Evolutionary conservation across 2,329 filamentous ascomycete species (phyloP), one percentile per base, ranked within the genome.

Genomic region (Westerdykella ornata): DNA sequence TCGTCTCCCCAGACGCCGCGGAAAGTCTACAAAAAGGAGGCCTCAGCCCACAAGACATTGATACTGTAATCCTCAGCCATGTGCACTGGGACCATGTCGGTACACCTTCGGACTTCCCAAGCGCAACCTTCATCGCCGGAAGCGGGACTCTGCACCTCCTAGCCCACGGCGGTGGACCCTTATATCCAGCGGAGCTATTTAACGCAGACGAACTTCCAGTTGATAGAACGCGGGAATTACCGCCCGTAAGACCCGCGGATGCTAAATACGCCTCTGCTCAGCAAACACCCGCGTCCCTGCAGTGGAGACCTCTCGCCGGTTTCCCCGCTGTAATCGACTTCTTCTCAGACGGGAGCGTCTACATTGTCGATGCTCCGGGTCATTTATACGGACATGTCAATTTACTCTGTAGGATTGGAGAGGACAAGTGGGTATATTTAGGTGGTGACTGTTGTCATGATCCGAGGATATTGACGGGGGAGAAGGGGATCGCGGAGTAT

Each of bases 1-100:
- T 55, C 14, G 64, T 68, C 1, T 55, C 59, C 2, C 72, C 72
- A 0, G 74, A 74, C 43, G 69, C 68, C 12, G 67, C 65, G 1
- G 60, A 56, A 2, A 54, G 48, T 40, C 49, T 76, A 30, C 53
- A 56, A 37, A 43, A 46, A 36, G 69, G 68, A 4, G 66, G 65
- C 1, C 39, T 72, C 1, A 44, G 56, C 4, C 61, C 68, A 1
- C 43, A 44, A 7, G 59, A 65, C 6, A 57, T 72, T 12, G 54
- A 72, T 40, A 56, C 60, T 5, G 62, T 74, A 4, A 61, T 79
- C 6, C 55, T 77, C 1, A 74, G 70, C 48, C 77, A 80, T 44
- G 66, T 75, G 0, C 76, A 80, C 49, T 78, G 74, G 67, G 76
- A 80, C 49, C 77, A 80, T 46, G 66, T 74, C 29, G 77, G 76